A percentile compares a stretch with the other conserved stretches of the same genome.
These are phyloP conservation scores for Viola pubescens DNA, from an alignment of 441 rosid species.

Conservation along the genomic window DNA sequence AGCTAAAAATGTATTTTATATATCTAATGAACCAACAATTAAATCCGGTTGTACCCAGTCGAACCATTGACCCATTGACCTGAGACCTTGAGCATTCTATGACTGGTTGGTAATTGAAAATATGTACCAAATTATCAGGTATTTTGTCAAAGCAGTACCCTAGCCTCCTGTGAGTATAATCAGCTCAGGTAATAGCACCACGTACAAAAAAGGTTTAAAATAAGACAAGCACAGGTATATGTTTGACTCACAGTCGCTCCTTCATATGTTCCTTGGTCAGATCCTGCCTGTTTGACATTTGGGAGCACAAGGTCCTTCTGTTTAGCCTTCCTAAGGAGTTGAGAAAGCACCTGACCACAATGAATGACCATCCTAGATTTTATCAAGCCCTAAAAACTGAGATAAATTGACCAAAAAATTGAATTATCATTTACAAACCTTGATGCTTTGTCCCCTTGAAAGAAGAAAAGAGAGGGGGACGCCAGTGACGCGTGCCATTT, in stretches of 20 bases:
- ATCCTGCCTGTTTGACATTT: conserved; percentile 79
- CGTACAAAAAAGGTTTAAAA: not conserved
- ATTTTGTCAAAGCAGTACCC: too few relatives aligned
- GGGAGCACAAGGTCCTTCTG: conserved; percentile 81
- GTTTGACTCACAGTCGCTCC: conserved; percentile 91
- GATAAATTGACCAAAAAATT: not conserved
- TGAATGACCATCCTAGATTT: not conserved
- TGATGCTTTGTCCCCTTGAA: conserved; percentile 97
- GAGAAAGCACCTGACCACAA: conserved; percentile 82
- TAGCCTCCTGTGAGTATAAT: too few relatives aligned
- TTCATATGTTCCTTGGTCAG: conserved; percentile 92
- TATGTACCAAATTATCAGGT: too few relatives aligned
- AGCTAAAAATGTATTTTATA: too few relatives aligned
- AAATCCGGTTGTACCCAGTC: too few relatives aligned
- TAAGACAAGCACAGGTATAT: conserved; percentile 1
- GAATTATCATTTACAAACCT: conserved; percentile 34
- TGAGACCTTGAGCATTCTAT: too few relatives aligned
- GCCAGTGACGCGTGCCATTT: conserved; percentile 99
- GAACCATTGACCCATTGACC: too few relatives aligned
- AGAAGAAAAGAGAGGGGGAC: conserved; percentile 96
- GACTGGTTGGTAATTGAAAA: too few relatives aligned
- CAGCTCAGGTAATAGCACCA: not conserved
- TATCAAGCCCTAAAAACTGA: conserved; percentile 3
- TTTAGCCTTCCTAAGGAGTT: conserved; percentile 92
- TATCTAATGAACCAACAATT: too few relatives aligned